Base-by-base conservation (phyloP, 768 basidiomycete species). In the Inosperma sp. region DNA sequence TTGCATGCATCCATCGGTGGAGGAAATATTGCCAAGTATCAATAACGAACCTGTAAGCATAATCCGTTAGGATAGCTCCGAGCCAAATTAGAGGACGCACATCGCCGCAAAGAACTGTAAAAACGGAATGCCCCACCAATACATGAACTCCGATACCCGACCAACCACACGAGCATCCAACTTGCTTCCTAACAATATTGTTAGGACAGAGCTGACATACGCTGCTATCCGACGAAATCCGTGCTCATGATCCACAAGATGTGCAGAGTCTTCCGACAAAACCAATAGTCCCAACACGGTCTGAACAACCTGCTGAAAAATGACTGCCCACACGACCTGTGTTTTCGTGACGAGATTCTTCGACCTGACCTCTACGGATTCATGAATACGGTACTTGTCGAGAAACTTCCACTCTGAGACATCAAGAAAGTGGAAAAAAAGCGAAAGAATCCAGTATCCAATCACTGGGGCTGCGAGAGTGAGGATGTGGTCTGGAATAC, bases 21-120 rank as follows among this genome's bases (percentile, higher is more conserved):
- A 92, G 74, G 71, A 94, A 93, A 69, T 98, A 99, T 67, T 99
- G 94, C 93, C 93, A 97, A 26, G 93, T 93, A 71, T 99, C 96
- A 59, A 98, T 84, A 52, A 93, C 63, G 67, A 96, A 89, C 74
- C 96, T 95, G 54, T 3, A 19, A 31, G 17, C 12, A 42, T 42
- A 22, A 33, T 50, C n/a, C 61, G 29, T 33, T 51, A 48, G 51
- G 46, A 44, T 19, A 27, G 46, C 46, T 29, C 12, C 12, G 48
- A 30, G 34, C 12, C 34, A 6, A 37, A 16, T 6, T 22, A 41
- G 23, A 17, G n/a, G 7, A 83, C 93, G 64, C 63, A 97, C 95
- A 93, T 85, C 10, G 92, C 93, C 23, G 82, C 70, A 0, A 88
- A 55, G 27, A 94, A 69, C 68, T 93, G 93, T 7, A 74, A 62